Evolutionary conservation across 2,329 filamentous ascomycete species (phyloP), one percentile per base, ranked within the genome.

Genomic region (Fusarium proliferatum): DNA sequence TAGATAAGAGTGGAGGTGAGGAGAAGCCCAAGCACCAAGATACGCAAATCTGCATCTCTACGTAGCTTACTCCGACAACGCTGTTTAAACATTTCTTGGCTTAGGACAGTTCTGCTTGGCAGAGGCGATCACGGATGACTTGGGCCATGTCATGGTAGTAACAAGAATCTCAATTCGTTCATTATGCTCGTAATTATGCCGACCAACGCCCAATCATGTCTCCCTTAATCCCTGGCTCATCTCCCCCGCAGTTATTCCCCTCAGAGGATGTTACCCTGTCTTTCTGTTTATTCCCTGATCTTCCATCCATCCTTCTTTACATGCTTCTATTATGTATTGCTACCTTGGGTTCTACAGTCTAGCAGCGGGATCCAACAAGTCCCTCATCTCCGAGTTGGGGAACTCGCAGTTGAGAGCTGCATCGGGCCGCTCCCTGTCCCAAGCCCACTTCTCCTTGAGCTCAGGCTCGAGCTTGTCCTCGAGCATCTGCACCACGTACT

Each of bases 371-470:
- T 83, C 82, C 52, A 81, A 49, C 60, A 91, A 76, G 73, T 90
- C 87, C 59, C 81, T 86, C 85, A 91, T 86, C 84, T 91, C 89
- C 8, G 83, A 82, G 53, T 86, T 84, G 12, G 90, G 89, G 79
- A 85, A 92, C 76, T 89, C 88, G 12, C 86, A 83, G 74, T 89
- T 89, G 16, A 84, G 76, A 4, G 83, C 80, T 6, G 84, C 79
- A 73, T 90, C 87, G 4, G 89, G 88, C 28, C 88, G 81, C 76
- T 89, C 86, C 17, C 90, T 85, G 78, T 92, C 89, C 88, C 88
- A 90, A 9, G 87, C 86, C 88, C 88, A 90, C 73, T 85, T 86
- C 57, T 80, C 74, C 53, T 76, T 75, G 65, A 89, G 75, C 59
- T 86, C 85, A 0, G 83, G 73, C 11, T 82, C 79, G 23, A 90